A percentile compares a stretch with the other conserved stretches of the same genome.
Conservation (phyloP, 2,329 filamentous ascomycete genomes). For the Alternaria longipes region DNA sequence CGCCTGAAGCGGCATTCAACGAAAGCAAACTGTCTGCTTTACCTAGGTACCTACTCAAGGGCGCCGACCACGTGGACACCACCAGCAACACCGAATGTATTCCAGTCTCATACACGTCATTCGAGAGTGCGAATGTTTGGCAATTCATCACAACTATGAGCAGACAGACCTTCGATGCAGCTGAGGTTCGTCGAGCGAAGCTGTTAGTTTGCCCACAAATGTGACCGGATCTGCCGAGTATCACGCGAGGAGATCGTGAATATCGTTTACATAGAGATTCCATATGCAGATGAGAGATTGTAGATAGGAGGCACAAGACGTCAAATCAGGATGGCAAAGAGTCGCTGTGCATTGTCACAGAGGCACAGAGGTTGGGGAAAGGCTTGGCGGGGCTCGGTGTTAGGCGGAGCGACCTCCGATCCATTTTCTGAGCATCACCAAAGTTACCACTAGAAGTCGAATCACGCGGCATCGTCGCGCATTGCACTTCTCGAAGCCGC, state of each 20-base stretch:
- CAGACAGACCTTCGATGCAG: background rate
- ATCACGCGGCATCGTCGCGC: constrained; percentile 9
- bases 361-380: background rate
- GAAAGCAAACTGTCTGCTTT: background rate
- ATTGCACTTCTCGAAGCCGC: background rate
- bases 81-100: background rate
- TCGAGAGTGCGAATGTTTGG: background rate
- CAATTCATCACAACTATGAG: background rate
- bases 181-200: background rate
- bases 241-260: background rate
- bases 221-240: background rate
- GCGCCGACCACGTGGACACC: background rate
- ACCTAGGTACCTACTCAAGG: background rate
- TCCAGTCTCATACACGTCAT: background rate
- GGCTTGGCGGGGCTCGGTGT: constrained; percentile 12
- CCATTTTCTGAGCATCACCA: constrained; percentile 29
- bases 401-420: constrained; percentile 21
- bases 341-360: background rate
- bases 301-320: background rate
- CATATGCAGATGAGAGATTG: background rate
- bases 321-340: background rate
- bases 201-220: background rate
- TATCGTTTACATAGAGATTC: background rate
- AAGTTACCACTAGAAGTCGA: constrained; percentile 5
- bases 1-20: background rate